A percentile compares a stretch with the other conserved stretches of the same genome.
Evolutionary conservation across 2,329 filamentous ascomycete genomes (phyloP).

Genomic region (Chaetomium globosum): DNA sequence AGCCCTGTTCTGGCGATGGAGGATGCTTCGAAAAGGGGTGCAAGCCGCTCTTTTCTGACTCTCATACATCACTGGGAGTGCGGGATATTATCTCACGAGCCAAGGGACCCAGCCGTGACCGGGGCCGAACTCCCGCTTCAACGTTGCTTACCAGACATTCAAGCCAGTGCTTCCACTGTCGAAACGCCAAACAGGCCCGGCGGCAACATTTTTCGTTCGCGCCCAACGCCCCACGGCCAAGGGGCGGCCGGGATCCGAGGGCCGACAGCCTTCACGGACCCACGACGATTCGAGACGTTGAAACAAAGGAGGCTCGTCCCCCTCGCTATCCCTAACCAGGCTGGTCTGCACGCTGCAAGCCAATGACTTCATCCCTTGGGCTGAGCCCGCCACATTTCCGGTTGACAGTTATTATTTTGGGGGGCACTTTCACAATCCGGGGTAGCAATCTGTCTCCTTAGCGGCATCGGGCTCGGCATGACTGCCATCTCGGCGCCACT

Average conservation of each 20-base stretch:
- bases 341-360: not conserved
- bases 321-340: not conserved
- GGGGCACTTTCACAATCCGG: constrained; percentile 11
- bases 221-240: not conserved
- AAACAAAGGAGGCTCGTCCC: not conserved
- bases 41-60: not conserved
- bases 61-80: not conserved
- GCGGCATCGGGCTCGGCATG: constrained; percentile 17
- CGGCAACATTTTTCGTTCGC: not conserved
- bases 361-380: constrained; percentile 10
- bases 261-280: constrained; percentile 5
- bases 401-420: not conserved
- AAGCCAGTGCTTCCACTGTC: not conserved
- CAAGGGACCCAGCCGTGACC: not conserved
- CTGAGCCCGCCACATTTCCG: not conserved
- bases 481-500: constrained; percentile 13
- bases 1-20: no score
- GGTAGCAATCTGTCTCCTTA: constrained; percentile 2
- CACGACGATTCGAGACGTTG: not conserved
- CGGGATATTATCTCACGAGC: not conserved
- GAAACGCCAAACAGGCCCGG: not conserved
- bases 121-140: not conserved
- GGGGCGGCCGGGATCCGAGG: not conserved
- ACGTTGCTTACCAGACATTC: not conserved
- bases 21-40: not conserved